Evolutionary conservation across 2,329 filamentous ascomycete species (phyloP).

Genomic region (Phoma sp.): DNA sequence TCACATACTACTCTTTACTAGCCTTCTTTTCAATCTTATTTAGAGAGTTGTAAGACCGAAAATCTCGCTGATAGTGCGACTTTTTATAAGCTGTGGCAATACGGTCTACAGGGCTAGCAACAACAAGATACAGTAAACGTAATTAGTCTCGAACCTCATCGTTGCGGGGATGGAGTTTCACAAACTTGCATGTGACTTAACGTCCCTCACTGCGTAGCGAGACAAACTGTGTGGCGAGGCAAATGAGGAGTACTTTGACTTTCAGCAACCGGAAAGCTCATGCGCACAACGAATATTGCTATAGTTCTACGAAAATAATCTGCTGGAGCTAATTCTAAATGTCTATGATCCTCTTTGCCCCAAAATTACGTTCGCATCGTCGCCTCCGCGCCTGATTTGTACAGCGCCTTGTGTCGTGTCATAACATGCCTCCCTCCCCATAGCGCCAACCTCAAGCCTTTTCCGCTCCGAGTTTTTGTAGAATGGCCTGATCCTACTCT

Average conservation of each 20-base stretch:
- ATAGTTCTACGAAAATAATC: constrained; percentile 5
- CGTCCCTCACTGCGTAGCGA: background rate
- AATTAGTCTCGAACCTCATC: no score
- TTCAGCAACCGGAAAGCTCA: constrained; percentile 10
- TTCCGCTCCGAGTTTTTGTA: constrained; percentile 6
- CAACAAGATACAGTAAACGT: no score
- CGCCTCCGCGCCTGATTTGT: constrained; percentile 8
- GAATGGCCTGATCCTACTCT: constrained; percentile 10
- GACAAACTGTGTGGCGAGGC: background rate
- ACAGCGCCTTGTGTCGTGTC: constrained; percentile 6
- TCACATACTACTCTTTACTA: no score
- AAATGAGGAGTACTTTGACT: background rate
- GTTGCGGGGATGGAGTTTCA: no score
- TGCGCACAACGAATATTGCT: constrained; percentile 7
- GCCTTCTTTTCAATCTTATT: no score
- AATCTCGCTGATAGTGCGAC: no score
- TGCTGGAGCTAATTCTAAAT: constrained; percentile 1
- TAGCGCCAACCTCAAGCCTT: constrained; percentile 14
- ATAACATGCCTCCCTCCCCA: constrained; percentile 7
- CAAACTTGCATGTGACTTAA: no score
- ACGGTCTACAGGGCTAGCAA: no score
- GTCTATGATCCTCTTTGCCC: background rate
- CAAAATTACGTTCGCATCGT: constrained; percentile 9
- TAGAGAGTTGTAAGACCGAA: no score
- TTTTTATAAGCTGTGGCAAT: no score